phyloP scores from a whole-genome alignment of 2,329 filamentous ascomycete genomes.

The Ophiosphaerella narmari region DNA sequence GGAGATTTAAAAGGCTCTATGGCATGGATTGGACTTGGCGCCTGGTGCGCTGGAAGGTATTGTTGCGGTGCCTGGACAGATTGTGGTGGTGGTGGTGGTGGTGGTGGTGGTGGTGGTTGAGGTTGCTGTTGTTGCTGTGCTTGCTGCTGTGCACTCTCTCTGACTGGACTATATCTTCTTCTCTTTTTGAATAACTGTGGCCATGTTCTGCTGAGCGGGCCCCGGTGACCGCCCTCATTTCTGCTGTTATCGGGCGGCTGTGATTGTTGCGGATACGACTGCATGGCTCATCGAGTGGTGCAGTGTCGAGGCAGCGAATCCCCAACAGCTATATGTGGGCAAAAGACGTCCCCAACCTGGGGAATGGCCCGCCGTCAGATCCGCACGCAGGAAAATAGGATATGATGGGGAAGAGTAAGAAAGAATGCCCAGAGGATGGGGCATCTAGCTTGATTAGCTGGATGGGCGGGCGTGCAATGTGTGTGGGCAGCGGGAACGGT shows the following conservation, averaged over 20 bases:
- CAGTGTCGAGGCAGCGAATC: not conserved
- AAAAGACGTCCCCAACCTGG: not conserved
- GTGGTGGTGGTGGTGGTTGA: not conserved
- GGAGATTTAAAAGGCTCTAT: constrained; percentile 19
- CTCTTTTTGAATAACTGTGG: constrained; percentile 39
- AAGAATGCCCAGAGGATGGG: constrained; percentile 4
- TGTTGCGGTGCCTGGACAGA: constrained; percentile 9
- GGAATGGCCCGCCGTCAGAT: not conserved
- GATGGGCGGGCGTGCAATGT: constrained; percentile 3
- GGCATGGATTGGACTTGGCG: constrained; percentile 21
- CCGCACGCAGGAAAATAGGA: not conserved
- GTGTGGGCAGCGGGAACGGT: constrained; percentile 12
- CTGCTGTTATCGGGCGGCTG: constrained; percentile 24
- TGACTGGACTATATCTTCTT: constrained; percentile 34
- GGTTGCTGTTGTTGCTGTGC: constrained; percentile 15
- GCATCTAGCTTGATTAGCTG: constrained; percentile 16
- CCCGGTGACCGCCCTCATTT: constrained; percentile 24
- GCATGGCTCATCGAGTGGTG: constrained; percentile 20
- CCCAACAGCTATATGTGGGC: not conserved
- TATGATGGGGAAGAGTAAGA: not conserved
- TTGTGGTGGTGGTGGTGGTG: not conserved
- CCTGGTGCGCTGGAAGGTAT: constrained; percentile 4
- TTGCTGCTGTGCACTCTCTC: constrained; percentile 29
- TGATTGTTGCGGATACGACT: constrained; percentile 20
- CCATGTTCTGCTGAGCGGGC: constrained; percentile 36